Evolutionary conservation across 2,329 filamentous ascomycete species (phyloP).

Genomic region (Lasiodiplodia gonubiensis): DNA sequence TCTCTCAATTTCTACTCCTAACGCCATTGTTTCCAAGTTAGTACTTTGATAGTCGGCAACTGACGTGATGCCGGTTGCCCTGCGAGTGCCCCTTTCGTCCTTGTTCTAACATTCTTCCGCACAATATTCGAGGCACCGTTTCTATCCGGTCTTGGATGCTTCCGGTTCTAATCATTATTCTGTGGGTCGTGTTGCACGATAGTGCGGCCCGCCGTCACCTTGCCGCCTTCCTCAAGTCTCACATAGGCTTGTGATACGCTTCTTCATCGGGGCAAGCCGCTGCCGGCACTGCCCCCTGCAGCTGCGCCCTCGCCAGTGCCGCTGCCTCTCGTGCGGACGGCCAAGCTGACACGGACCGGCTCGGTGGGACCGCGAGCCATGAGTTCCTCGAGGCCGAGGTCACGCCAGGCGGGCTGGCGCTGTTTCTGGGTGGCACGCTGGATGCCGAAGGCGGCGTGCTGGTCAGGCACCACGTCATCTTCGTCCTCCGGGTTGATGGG

Average conservation of each 20-base stretch:
- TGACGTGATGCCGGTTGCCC: not conserved
- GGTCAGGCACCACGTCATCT: constrained; percentile 85
- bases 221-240: not conserved
- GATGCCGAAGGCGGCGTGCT: constrained; percentile 87
- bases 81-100: not conserved
- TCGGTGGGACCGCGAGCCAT: constrained; percentile 66
- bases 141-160: not conserved
- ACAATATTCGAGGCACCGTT: not conserved
- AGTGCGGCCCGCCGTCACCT: not conserved
- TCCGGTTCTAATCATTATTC: too few relatives aligned
- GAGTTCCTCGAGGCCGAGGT: constrained; percentile 73
- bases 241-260: not conserved
- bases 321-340: constrained; percentile 4
- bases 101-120: not conserved
- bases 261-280: constrained; percentile 29
- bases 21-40: not conserved
- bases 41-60: not conserved
- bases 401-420: constrained; percentile 77
- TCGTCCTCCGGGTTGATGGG: constrained; percentile 87
- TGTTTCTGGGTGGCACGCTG: constrained; percentile 76
- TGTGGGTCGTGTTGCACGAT: not conserved
- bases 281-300: constrained; percentile 8
- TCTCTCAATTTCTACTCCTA: not conserved
- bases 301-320: constrained; percentile 23
- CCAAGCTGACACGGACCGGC: constrained; percentile 28